Base-by-base conservation (phyloP, 352 stramenopile species). In the Blastocystis sp. region DNA sequence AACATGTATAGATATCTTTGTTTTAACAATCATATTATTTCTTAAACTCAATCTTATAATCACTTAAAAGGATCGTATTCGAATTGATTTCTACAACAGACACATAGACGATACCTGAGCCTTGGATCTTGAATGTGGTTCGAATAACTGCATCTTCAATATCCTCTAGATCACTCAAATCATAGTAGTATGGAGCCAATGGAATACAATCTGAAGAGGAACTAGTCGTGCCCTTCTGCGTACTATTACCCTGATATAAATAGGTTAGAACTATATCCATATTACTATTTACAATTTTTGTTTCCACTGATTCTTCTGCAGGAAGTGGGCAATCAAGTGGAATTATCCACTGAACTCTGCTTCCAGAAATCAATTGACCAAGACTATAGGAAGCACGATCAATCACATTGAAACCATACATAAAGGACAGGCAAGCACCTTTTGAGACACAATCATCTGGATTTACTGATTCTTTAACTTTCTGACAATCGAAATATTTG, bases 401-500 rank as follows among this genome's bases (percentile, higher is more conserved):
- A n/a, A 27, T 40, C 17, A 42, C 5, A 27, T 51, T 24, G n/a
- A 44, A 35, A 37, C 37, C 13, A 19, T 51, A 15, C 3, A 51
- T 17, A 42, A 84, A 42, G 30, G 24, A 58, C 44, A 66, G 35
- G 24, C 73, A 84, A 0, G 53, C 87, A 30, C 87, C 87, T n/a
- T 90, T 73, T n/a, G 87, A 77, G 4, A 90, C 87, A 51, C 35
- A 60, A n/a, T 90, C 77, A 27, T 82, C 58, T 6, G 77, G 78
- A 64, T 90, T 90, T n/a, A 90, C 66, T 42, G 19, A 30, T 6
- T 89, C 6, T 22, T 27, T 79, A n/a, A 93, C 91, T 62, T 94
- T 91, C 17, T 89, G 37, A 53, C 81, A 90, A 11, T 89, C 90
- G 90, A 95, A 94, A 59, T 93, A 88, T 11, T 92, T 75, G 35